These are phyloP conservation scores for Mangifera indica DNA, from an alignment of 345 rosid species.

Conservation along the genomic window DNA sequence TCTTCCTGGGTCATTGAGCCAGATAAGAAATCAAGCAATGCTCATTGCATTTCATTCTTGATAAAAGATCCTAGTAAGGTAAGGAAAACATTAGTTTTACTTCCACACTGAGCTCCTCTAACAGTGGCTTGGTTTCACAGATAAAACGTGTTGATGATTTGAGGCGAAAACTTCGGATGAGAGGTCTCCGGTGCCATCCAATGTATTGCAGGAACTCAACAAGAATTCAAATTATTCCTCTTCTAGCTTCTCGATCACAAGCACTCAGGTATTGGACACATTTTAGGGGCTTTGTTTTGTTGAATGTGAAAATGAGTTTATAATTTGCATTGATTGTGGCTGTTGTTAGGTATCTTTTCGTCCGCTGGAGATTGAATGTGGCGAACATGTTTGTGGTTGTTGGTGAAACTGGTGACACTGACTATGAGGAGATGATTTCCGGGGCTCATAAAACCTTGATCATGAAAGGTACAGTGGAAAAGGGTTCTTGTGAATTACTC, in stretches of 20 bases:
- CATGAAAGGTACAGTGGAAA: slow-evolving; percentile 51
- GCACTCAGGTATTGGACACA: slow-evolving; percentile 67
- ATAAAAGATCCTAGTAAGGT: slow-evolving; percentile 72
- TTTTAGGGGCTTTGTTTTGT: not conserved
- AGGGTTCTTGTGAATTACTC: slow-evolving; percentile 65
- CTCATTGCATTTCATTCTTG: slow-evolving; percentile 68
- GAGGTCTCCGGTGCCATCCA: slow-evolving; percentile 96
- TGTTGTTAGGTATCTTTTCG: slow-evolving; percentile 65
- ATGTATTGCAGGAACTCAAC: slow-evolving; percentile 90
- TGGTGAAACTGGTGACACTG: slow-evolving; percentile 88
- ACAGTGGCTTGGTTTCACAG: slow-evolving; percentile 43
- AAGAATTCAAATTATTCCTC: slow-evolving; percentile 78
- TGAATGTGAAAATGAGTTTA: not conserved
- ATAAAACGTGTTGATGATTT: slow-evolving; percentile 73
- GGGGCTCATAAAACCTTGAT: slow-evolving; percentile 82
- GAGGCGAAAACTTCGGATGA: slow-evolving; percentile 87
- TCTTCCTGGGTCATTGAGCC: slow-evolving; percentile 54
- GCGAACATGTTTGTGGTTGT: slow-evolving; percentile 80
- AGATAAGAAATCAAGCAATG: slow-evolving; percentile 59
- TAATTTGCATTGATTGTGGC: not conserved
- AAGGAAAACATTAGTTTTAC: slow-evolving; percentile 9
- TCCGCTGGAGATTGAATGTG: slow-evolving; percentile 89
- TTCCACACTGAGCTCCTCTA: not conserved
- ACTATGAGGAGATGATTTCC: slow-evolving; percentile 75
- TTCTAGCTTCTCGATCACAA: slow-evolving; percentile 88